Evolutionary conservation across 352 stramenopile genomes (phyloP).

Genomic region (Globisporangium nodosum): DNA sequence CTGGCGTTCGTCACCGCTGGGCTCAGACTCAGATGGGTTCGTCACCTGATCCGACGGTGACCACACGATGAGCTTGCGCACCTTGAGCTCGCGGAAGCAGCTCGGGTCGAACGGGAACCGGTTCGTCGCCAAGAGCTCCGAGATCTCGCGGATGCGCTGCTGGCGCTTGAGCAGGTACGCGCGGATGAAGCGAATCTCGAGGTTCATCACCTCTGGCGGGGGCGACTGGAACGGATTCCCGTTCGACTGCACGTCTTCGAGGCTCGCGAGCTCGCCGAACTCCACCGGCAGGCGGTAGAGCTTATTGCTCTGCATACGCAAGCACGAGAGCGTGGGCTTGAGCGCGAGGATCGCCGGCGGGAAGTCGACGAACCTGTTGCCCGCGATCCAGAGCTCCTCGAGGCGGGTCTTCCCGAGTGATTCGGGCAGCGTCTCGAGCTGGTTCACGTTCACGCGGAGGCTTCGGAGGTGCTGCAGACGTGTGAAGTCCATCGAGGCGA

Average conservation of each 20-base stretch:
- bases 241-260: slow-evolving; percentile 53
- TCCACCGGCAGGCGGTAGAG: slow-evolving; percentile 47
- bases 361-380: slow-evolving; percentile 51
- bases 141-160: slow-evolving; percentile 48
- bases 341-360: slow-evolving; percentile 34
- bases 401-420: slow-evolving; percentile 34
- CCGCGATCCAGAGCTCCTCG: slow-evolving; percentile 50
- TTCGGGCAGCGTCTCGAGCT: slow-evolving; percentile 32
- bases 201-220: slow-evolving; percentile 53
- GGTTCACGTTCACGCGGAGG: slow-evolving; percentile 46
- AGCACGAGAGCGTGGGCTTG: slow-evolving; percentile 27
- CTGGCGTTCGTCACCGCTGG: background rate
- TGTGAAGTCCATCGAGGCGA: slow-evolving; percentile 41
- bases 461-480: slow-evolving; percentile 25
- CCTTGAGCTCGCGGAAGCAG: slow-evolving; percentile 35
- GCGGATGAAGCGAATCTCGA: slow-evolving; percentile 43
- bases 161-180: slow-evolving; percentile 56
- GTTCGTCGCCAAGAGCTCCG: slow-evolving; percentile 27
- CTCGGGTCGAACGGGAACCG: slow-evolving; percentile 29
- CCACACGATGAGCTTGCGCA: slow-evolving; percentile 24
- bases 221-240: slow-evolving; percentile 73
- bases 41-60: background rate
- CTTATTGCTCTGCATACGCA: slow-evolving; percentile 74
- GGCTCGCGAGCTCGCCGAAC: slow-evolving; percentile 37
- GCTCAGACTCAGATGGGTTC: background rate